Evolutionary conservation across 106 monocot species (phyloP), one percentile per base, ranked within the genome.

Genomic region (Dendrobium officinale): DNA sequence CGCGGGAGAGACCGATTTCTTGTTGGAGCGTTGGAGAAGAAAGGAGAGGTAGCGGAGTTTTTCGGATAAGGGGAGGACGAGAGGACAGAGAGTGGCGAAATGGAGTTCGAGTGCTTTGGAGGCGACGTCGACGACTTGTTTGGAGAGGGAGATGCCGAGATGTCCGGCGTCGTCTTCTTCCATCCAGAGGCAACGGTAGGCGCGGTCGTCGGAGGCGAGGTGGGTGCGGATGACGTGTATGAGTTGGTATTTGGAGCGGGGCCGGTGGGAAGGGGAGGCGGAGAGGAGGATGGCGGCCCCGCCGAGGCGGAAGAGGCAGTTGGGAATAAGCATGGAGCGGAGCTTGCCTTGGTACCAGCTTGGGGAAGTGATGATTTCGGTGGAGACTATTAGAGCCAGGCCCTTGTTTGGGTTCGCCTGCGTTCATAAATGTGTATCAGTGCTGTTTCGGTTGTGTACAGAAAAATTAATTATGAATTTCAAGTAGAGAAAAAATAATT

Each of bases 251-350:
- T 79, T 79, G 22, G 61, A 6, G 22, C 61, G 61, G 22, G n/a
- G 61, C 22, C 41, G 51, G 51, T 51, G 22, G 66, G 24, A 33
- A 2, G 22, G 79, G 61, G 29, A 9, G 66, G 37, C 33, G 9
- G 67, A 42, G 43, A 79, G 67, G 67, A 79, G 66, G 79, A 67
- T 33, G 43, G 79, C 79, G 42, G 67, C 79, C 17, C 20, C 79
- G 66, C 79, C 79, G 20, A 67, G n/a, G 55, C 79, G 66, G 79
- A 79, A 79, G 42, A 79, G 66, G 66, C 66, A 79, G 79, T 79
- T 79, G 40, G 79, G 22, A 42, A 79, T 64, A 11, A 79, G 41
- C 79, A 79, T 79, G 9, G 79, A 79, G 4, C 67, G 41, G 6
- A 61, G 43, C 19, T 45, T 79, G 3, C 79, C 79, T 9, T 11